Evolutionary conservation across 2,329 filamentous ascomycete species (phyloP).

Genomic region (Hymenoscyphus albidus): DNA sequence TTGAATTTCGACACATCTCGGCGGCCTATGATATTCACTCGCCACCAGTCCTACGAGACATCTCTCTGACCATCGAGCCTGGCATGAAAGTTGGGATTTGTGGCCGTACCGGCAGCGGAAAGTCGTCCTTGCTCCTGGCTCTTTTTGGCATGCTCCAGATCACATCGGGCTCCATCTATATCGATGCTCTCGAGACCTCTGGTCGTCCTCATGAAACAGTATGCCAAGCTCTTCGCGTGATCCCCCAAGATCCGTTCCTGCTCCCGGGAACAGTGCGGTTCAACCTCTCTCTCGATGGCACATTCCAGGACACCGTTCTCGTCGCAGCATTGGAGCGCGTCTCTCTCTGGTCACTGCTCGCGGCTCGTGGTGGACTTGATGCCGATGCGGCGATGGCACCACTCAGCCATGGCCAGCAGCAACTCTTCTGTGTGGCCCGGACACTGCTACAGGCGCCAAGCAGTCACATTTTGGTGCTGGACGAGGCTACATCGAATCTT

Average conservation of each 20-base stretch:
- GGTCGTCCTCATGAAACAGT: conserved; percentile 38
- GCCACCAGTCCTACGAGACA: conserved; percentile 1
- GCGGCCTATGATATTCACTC: too few species aligned
- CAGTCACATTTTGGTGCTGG: conserved; percentile 40
- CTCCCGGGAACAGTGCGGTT: conserved; percentile 84
- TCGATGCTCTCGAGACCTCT: conserved; percentile 4
- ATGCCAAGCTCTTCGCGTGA: conserved; percentile 86
- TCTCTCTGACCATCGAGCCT: neutral
- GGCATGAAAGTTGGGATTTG: conserved; percentile 5
- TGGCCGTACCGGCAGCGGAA: conserved; percentile 4
- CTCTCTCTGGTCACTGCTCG: conserved; percentile 23
- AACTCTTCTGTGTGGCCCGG: conserved; percentile 47
- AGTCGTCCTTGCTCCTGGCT: neutral
- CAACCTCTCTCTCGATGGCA: conserved; percentile 84
- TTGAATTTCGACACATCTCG: conserved; percentile 17
- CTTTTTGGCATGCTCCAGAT: conserved; percentile 2
- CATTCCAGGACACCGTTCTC: conserved; percentile 59
- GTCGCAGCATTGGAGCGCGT: conserved; percentile 38
- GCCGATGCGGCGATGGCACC: conserved; percentile 50
- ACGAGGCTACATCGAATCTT: conserved; percentile 44
- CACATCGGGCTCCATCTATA: neutral
- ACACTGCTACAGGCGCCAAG: conserved; percentile 52
- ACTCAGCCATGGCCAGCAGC: conserved; percentile 54
- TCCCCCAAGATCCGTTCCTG: conserved; percentile 89
- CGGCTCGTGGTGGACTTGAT: conserved; percentile 16